Conservation (phyloP, 1,284 basidiomycete genomes). For the Malassezia nana region DNA sequence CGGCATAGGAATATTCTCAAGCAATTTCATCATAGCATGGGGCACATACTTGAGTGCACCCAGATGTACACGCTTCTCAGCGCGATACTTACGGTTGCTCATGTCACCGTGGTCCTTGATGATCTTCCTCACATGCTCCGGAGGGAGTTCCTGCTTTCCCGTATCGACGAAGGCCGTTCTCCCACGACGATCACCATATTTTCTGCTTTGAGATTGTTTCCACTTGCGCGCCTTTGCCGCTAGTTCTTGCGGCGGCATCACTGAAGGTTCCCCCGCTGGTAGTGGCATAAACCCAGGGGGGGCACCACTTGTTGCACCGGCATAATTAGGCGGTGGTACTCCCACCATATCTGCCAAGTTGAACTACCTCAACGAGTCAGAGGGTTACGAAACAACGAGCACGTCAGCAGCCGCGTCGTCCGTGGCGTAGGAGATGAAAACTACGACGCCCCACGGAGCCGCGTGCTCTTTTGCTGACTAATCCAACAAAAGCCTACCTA, state of each 20-base stretch:
- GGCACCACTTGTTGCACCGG: conserved; percentile 11
- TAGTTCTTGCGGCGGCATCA: conserved; percentile 64
- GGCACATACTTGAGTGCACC: conserved; percentile 98
- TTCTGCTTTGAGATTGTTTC: conserved; percentile 80
- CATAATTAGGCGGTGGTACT: conserved; percentile 11
- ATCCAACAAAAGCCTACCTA: not conserved
- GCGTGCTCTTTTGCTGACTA: conserved; percentile 7
- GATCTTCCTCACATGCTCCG: conserved; percentile 61
- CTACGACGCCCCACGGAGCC: not conserved
- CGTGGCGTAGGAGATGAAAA: conserved; percentile 16
- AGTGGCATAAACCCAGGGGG: conserved; percentile 8
- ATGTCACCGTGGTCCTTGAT: conserved; percentile 50
- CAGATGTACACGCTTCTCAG: conserved; percentile 96
- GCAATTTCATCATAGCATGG: conserved; percentile 95
- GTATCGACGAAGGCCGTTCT: conserved; percentile 81
- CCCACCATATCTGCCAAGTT: conserved; percentile 11
- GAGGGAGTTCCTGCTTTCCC: conserved; percentile 64
- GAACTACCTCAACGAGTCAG: not conserved
- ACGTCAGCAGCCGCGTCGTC: not conserved
- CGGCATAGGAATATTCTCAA: conserved; percentile 97
- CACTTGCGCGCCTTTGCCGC: conserved; percentile 83
- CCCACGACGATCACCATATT: conserved; percentile 71
- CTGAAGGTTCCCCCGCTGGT: conserved; percentile 23
- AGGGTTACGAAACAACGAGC: not conserved
- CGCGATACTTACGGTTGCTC: conserved; percentile 61